A percentile compares a stretch with the other conserved stretches of the same genome.
Conservation (phyloP, 2,329 filamentous ascomycete genomes). For the Endoconidiophora polonica region DNA sequence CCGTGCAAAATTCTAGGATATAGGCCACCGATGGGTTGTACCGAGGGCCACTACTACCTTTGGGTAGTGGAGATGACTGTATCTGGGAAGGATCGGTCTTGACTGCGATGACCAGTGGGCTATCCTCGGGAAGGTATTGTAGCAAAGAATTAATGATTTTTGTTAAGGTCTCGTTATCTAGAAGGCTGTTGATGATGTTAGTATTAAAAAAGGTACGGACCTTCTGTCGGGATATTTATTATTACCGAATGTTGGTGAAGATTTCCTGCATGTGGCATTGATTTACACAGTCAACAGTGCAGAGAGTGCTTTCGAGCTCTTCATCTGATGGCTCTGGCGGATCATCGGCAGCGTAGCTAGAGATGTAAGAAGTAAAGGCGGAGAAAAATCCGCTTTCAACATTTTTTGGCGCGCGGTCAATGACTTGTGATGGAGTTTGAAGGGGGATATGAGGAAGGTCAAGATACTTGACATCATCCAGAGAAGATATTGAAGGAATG, state of each 20-base stretch:
- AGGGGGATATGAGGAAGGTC: slow-evolving; percentile 64
- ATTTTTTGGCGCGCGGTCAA: slow-evolving; percentile 67
- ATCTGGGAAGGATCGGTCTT: slow-evolving; percentile 65
- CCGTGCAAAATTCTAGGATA: slow-evolving; percentile 77
- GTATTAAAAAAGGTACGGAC: background rate
- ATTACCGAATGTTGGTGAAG: slow-evolving; percentile 62
- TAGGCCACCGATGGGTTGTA: slow-evolving; percentile 85
- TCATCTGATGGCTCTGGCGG: slow-evolving; percentile 95
- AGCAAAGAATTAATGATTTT: slow-evolving; percentile 50
- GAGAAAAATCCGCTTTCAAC: slow-evolving; percentile 79
- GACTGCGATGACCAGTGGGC: slow-evolving; percentile 62
- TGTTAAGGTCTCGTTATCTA: slow-evolving; percentile 40
- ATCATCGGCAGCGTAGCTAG: slow-evolving; percentile 96
- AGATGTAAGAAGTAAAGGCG: slow-evolving; percentile 88
- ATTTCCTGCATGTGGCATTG: slow-evolving; percentile 73
- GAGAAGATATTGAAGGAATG: slow-evolving; percentile 62
- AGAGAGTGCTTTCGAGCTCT: slow-evolving; percentile 87
- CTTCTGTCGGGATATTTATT: slow-evolving; percentile 19
- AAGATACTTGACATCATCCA: slow-evolving; percentile 18
- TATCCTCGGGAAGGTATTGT: slow-evolving; percentile 73
- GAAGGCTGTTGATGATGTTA: slow-evolving; percentile 27
- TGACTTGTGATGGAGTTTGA: slow-evolving; percentile 79
- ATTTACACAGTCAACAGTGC: slow-evolving; percentile 84
- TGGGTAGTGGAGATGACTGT: slow-evolving; percentile 30
- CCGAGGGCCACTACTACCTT: slow-evolving; percentile 33